These are phyloP conservation scores for Fusarium humuli DNA, from an alignment of 2,329 filamentous ascomycete species.

Conservation along the genomic window DNA sequence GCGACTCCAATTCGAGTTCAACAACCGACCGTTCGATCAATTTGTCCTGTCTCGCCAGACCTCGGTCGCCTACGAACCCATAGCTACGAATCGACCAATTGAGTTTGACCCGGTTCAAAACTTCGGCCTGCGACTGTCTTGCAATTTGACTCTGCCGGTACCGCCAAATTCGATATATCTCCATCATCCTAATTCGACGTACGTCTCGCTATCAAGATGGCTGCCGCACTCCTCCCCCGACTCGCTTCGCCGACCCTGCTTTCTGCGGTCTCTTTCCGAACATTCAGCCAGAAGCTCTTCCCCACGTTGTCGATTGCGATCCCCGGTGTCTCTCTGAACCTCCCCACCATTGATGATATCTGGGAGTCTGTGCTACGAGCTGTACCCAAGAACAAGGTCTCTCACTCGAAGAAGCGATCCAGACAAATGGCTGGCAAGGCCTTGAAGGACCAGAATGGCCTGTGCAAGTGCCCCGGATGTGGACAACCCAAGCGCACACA, in stretches of 20 bases:
- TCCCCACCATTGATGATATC: slow-evolving; percentile 76
- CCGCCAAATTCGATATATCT: slow-evolving; percentile 16
- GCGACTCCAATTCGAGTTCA: slow-evolving; percentile 33
- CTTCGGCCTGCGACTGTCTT: not conserved
- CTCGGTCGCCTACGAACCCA: slow-evolving; percentile 17
- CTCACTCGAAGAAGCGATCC: slow-evolving; percentile 93
- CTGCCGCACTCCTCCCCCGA: slow-evolving; percentile 67
- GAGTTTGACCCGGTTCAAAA: not conserved
- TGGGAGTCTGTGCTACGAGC: slow-evolving; percentile 94
- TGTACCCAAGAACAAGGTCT: slow-evolving; percentile 99
- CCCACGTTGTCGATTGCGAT: slow-evolving; percentile 68
- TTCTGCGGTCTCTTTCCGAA: slow-evolving; percentile 58
- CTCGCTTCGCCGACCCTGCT: slow-evolving; percentile 58
- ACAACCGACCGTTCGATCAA: slow-evolving; percentile 24
- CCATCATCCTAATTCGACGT: slow-evolving; percentile 19
- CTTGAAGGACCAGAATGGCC: slow-evolving; percentile 85
- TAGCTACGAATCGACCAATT: not conserved
- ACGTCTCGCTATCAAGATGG: slow-evolving; percentile 55
- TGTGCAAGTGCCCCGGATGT: slow-evolving; percentile 92
- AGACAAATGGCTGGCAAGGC: slow-evolving; percentile 96
- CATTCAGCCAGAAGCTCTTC: slow-evolving; percentile 61
- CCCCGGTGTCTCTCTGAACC: slow-evolving; percentile 67
- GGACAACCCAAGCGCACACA: slow-evolving; percentile 90
- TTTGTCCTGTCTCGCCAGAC: slow-evolving; percentile 12
- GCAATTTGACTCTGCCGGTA: slow-evolving; percentile 13